Evolutionary conservation across 139 green algal genomes (phyloP), one percentile per base, ranked within the genome.

Genomic region (Pleodorina starrii): DNA sequence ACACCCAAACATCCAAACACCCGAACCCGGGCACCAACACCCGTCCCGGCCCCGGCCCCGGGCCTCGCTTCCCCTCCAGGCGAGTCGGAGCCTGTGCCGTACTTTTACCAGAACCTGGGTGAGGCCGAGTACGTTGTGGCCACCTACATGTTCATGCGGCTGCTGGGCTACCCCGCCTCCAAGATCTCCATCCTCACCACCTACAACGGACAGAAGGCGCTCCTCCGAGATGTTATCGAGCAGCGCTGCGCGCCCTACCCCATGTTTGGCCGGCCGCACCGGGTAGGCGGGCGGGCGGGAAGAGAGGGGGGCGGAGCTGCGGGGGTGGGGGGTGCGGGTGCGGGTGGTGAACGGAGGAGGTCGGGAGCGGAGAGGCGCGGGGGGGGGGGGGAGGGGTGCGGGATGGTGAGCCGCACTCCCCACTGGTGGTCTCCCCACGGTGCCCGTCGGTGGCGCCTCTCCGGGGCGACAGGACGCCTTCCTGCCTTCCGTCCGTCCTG

Each of bases 61-160:
- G n/a, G n/a, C n/a, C n/a, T n/a, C 25, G 5, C 51, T 71, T 40
- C 21, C 6, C 74, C 2, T 59, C 17, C 81, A 90, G n/a, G 96
- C 27, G 98, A 99, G 93, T 94, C 74, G 23, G 93, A 95, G 86
- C 97, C 98, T 1, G 92, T 93, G 43, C 96, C 98, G 29, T 96
- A 98, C 94, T 99, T 99, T 91, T 99, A 97, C 93, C 96, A 99
- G 92, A 99, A 99, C 92, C 94, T 99, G 57, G 97, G 93, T 7
- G 98, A 99, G 94, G 98, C 98, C 1, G 97, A 99, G 89, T 98
- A 97, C 76, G 60, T 98, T 32, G 96, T 98, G n/a, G 96, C 90
- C 74, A 43, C 97, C 69, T 99, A 94, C 92, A 80, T 73, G 73
- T 96, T 96, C 92, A 99, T 99, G 98, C 93, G 98, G 21, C 91